Evolutionary conservation across 768 basidiomycete genomes (phyloP).

Genomic region (Heimioporus sp.): DNA sequence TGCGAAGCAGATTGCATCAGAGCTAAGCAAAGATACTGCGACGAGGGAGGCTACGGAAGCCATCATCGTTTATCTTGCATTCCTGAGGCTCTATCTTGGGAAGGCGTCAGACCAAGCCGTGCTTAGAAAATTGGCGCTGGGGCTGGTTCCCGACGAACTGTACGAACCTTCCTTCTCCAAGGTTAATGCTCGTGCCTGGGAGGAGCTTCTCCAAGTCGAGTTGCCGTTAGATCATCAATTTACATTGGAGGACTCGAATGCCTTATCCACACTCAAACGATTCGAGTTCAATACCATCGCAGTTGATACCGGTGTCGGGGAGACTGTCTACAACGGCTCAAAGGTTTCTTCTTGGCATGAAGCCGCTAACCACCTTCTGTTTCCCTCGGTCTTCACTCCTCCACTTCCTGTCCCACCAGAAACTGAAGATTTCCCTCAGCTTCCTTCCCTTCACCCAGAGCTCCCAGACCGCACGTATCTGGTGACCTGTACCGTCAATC

Average conservation of each 20-base stretch:
- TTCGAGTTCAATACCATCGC: constrained; percentile 77
- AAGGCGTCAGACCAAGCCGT: constrained; percentile 51
- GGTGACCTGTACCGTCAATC: constrained; percentile 91
- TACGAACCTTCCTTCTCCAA: constrained; percentile 44
- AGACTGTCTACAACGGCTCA: constrained; percentile 59
- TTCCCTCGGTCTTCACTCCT: constrained; percentile 76
- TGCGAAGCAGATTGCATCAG: constrained; percentile 48
- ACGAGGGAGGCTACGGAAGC: constrained; percentile 46
- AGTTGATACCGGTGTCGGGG: constrained; percentile 56
- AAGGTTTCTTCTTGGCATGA: constrained; percentile 75
- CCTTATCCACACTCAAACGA: constrained; percentile 41
- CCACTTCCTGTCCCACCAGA: constrained; percentile 32
- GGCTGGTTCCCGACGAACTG: constrained; percentile 44
- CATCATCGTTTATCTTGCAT: constrained; percentile 70
- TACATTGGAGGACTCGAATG: constrained; percentile 20
- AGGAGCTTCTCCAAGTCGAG: constrained; percentile 57
- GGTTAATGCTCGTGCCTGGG: constrained; percentile 62
- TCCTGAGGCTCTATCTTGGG: constrained; percentile 83
- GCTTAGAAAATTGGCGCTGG: constrained; percentile 51
- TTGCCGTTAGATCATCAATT: constrained; percentile 29
- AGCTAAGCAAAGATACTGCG: constrained; percentile 24
- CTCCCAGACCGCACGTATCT: constrained; percentile 87
- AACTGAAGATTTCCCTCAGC: constrained; percentile 48
- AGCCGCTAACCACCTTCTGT: constrained; percentile 85
- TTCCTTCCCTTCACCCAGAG: constrained; percentile 82